Conservation (phyloP, 2,329 filamentous ascomycete genomes). For the Falciphora oryzae region DNA sequence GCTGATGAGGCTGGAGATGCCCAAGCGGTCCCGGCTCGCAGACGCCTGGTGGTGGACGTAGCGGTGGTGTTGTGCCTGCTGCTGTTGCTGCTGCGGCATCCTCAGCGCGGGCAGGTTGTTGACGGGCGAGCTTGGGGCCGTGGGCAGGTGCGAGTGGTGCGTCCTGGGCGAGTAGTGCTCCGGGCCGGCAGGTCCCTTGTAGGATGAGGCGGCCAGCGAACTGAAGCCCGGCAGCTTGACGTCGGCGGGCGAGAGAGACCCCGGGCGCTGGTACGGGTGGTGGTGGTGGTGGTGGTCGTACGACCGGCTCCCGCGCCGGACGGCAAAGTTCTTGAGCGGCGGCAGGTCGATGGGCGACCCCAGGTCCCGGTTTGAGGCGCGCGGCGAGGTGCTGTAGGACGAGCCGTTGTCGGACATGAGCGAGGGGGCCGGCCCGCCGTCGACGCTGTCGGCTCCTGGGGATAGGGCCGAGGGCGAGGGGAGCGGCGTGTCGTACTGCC, state of each 20-base stretch:
- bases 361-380: slow-evolving; percentile 27
- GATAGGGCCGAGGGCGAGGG: slow-evolving; percentile 36
- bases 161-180: slow-evolving; percentile 8
- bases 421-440: slow-evolving; percentile 51
- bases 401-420: slow-evolving; percentile 65
- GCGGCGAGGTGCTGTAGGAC: slow-evolving; percentile 54
- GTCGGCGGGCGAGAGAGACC: slow-evolving; percentile 12
- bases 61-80: too few species aligned
- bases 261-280: neutral
- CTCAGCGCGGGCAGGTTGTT: slow-evolving; percentile 9
- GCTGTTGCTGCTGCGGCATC: too few species aligned
- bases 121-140: slow-evolving; percentile 29
- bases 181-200: slow-evolving; percentile 4
- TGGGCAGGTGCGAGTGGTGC: slow-evolving; percentile 21
- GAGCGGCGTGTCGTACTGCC: slow-evolving; percentile 24
- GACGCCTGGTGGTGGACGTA: neutral
- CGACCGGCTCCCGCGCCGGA: neutral
- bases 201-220: slow-evolving; percentile 14
- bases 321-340: slow-evolving; percentile 19
- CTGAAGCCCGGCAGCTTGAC: slow-evolving; percentile 26
- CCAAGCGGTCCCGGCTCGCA: neutral
- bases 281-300: slow-evolving; percentile 3
- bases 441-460: slow-evolving; percentile 50
- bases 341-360: slow-evolving; percentile 38
- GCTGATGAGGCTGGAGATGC: slow-evolving; percentile 2